phyloP scores from a whole-genome alignment of 768 basidiomycete genomes.

The Terana coerulea region DNA sequence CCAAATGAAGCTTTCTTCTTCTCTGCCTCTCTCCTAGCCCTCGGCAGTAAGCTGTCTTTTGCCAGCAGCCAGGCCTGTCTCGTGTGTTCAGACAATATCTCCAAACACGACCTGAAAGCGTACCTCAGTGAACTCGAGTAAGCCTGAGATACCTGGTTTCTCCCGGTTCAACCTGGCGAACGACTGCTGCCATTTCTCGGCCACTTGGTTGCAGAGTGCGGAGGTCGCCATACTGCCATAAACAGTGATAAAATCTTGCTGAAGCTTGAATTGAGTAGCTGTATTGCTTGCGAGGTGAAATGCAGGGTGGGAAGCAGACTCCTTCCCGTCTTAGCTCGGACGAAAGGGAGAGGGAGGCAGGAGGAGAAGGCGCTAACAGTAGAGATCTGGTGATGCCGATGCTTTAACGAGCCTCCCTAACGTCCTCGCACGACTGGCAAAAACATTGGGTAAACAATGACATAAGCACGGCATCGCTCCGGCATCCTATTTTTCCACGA shows the following conservation, averaged over 20 bases:
- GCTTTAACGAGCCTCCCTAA: background rate
- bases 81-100: background rate
- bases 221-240: slow-evolving; percentile 17
- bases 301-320: background rate
- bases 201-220: slow-evolving; percentile 16
- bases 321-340: background rate
- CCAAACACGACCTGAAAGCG: background rate
- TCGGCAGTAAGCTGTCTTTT: slow-evolving; percentile 51
- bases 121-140: slow-evolving; percentile 59
- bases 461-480: no score
- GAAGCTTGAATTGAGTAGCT: background rate
- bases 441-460: no score
- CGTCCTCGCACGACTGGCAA: background rate
- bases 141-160: slow-evolving; percentile 27
- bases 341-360: no score
- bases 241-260: background rate
- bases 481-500: no score
- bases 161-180: slow-evolving; percentile 27
- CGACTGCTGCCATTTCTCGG: slow-evolving; percentile 27
- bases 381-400: no score
- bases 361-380: no score
- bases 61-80: slow-evolving; percentile 58
- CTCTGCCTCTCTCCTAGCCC: slow-evolving; percentile 42
- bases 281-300: background rate
- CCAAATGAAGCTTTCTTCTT: slow-evolving; percentile 29